Evolutionary conservation across 1,284 basidiomycete genomes (phyloP).

Genomic region (Taiwanofungus camphoratus): DNA sequence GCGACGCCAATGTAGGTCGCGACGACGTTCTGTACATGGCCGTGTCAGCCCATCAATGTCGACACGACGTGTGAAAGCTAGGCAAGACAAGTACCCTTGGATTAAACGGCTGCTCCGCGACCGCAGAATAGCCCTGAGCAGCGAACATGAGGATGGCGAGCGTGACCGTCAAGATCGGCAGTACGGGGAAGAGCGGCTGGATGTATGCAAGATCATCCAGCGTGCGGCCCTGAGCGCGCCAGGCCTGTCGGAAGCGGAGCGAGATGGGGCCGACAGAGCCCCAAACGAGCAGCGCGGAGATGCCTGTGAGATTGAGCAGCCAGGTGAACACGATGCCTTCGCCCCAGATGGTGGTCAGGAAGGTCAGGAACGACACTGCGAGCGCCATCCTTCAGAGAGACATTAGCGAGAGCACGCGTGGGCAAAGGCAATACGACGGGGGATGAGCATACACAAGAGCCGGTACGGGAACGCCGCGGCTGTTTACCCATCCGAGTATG

Average conservation of each 20-base stretch:
- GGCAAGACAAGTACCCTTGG: slow-evolving; percentile 22
- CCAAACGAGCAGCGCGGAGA: slow-evolving; percentile 67
- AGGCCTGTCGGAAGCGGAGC: slow-evolving; percentile 44
- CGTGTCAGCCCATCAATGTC: not conserved
- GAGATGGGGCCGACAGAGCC: slow-evolving; percentile 50
- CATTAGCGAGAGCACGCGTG: not conserved
- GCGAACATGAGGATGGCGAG: slow-evolving; percentile 43
- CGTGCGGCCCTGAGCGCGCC: slow-evolving; percentile 33
- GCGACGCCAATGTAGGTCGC: slow-evolving; percentile 37
- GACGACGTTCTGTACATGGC: slow-evolving; percentile 34
- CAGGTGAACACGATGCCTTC: slow-evolving; percentile 48
- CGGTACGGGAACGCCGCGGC: slow-evolving; percentile 57
- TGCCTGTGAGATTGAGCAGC: slow-evolving; percentile 64
- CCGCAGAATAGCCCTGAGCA: slow-evolving; percentile 44
- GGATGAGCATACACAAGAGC: slow-evolving; percentile 36
- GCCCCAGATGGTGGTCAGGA: slow-evolving; percentile 52
- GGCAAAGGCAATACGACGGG: not conserved
- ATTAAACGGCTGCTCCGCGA: slow-evolving; percentile 29
- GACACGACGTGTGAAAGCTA: too few relatives aligned
- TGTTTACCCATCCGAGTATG: slow-evolving; percentile 63
- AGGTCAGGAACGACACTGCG: slow-evolving; percentile 41
- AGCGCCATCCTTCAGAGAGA: slow-evolving; percentile 34
- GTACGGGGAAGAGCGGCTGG: slow-evolving; percentile 43
- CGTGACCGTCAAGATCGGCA: slow-evolving; percentile 38
- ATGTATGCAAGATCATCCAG: slow-evolving; percentile 40